These are phyloP conservation scores for Castanea mollissima DNA, from an alignment of 306 rosid species.

Conservation along the genomic window DNA sequence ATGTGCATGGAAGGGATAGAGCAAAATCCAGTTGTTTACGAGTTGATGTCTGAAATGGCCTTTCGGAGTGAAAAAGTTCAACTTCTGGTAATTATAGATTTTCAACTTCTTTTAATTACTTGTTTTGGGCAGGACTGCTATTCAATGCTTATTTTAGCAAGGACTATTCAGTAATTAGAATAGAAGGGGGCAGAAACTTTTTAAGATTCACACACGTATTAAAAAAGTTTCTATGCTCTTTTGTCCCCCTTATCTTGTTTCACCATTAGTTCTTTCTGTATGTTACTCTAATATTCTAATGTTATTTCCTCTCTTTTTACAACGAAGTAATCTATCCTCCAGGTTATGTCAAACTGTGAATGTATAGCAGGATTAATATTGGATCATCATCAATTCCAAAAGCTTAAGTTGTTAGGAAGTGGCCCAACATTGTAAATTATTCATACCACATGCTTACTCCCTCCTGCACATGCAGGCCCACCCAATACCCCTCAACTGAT, in stretches of 20 bases:
- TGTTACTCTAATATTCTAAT: not conserved
- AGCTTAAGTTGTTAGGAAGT: not conserved
- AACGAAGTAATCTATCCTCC: not conserved
- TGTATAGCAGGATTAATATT: not conserved
- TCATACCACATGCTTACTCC: not conserved
- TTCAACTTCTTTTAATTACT: not conserved
- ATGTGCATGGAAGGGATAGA: constrained; percentile 99
- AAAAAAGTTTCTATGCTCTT: not conserved
- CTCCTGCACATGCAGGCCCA: not conserved
- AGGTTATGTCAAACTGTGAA: not conserved
- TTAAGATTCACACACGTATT: not conserved
- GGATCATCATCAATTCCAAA: not conserved
- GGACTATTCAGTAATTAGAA: not conserved
- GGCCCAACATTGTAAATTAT: not conserved
- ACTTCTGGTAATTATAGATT: constrained; percentile 51
- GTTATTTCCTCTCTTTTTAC: not conserved
- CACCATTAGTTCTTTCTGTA: not conserved
- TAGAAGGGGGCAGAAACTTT: not conserved
- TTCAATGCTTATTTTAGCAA: not conserved
- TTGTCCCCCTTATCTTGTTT: not conserved
- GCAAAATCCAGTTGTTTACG: constrained; percentile 84
- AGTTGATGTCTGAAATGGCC: constrained; percentile 93
- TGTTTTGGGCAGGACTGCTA: not conserved
- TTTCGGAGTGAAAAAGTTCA: constrained; percentile 68
- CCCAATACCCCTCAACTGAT: not conserved